These are phyloP conservation scores for Cercospora canescens DNA, from an alignment of 2,329 filamentous ascomycete species.

Conservation along the genomic window DNA sequence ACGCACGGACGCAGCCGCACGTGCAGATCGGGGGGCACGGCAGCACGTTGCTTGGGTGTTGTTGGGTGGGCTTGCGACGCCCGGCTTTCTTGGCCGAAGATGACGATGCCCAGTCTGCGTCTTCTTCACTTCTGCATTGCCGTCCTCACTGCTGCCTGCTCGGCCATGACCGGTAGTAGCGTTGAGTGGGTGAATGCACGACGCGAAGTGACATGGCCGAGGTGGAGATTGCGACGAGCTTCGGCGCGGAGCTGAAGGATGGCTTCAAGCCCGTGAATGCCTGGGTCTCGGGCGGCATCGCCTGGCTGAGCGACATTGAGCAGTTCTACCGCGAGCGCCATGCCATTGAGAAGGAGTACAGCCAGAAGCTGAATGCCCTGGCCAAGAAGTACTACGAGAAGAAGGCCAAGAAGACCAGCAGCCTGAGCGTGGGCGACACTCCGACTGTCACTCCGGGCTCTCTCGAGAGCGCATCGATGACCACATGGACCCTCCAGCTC, in stretches of 20 bases:
- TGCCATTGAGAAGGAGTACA: constrained; percentile 95
- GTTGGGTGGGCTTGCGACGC: background rate
- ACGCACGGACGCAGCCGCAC: background rate
- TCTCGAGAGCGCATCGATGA: constrained; percentile 92
- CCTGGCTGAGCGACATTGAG: constrained; percentile 95
- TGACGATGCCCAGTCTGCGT: background rate
- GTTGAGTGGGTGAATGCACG: background rate
- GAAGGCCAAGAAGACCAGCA: constrained; percentile 86
- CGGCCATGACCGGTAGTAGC: background rate
- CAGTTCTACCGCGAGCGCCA: constrained; percentile 95
- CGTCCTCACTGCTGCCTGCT: background rate
- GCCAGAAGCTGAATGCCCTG: constrained; percentile 78
- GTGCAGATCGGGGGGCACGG: constrained; percentile 3
- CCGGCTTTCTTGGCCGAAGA: background rate
- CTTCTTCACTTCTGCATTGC: background rate
- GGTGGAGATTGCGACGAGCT: constrained; percentile 78
- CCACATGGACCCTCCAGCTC: constrained; percentile 94
- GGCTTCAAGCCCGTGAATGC: constrained; percentile 92
- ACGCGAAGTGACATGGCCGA: constrained; percentile 67
- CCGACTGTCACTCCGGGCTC: constrained; percentile 93
- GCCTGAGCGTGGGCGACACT: constrained; percentile 88
- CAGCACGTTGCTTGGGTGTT: background rate
- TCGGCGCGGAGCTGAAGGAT: constrained; percentile 96
- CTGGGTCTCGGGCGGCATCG: constrained; percentile 86
- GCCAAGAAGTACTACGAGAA: constrained; percentile 98